Percentiles rank a stretch among this genome's conserved stretches.
Conservation (phyloP, 371 early-diverging fungal genomes). For the Mucor piriformis region DNA sequence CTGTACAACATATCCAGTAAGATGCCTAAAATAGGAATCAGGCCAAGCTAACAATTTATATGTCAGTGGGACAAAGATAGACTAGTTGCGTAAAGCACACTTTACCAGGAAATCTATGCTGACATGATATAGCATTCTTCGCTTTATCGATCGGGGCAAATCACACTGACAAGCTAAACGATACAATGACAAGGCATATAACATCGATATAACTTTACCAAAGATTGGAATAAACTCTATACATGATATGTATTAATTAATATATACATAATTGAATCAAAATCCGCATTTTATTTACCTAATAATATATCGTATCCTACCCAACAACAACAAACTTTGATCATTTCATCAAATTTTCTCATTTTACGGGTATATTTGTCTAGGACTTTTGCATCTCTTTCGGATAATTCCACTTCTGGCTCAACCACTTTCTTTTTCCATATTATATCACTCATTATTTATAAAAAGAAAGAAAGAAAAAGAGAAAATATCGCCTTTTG, state of each 20-base stretch:
- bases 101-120: constrained; percentile 49
- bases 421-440: constrained; percentile 18
- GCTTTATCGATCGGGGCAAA: constrained; percentile 31
- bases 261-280: neutral
- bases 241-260: neutral
- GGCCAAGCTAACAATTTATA: constrained; percentile 35
- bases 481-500: neutral
- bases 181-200: constrained; percentile 42
- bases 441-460: constrained; percentile 8
- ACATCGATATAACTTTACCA: constrained; percentile 48
- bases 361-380: constrained; percentile 42
- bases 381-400: constrained; percentile 38
- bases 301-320: constrained; percentile 48
- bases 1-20: constrained; percentile 44
- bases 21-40: constrained; percentile 48
- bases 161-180: constrained; percentile 41
- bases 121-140: constrained; percentile 42
- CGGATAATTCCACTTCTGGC: constrained; percentile 32
- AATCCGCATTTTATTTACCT: constrained; percentile 16
- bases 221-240: constrained; percentile 51
- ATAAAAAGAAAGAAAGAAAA: neutral
- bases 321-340: constrained; percentile 55
- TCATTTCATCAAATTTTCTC: constrained; percentile 46
- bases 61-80: neutral
- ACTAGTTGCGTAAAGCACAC: neutral